Evolutionary conservation across 176 grass and related monocot species (phyloP).

Genomic region (Musa troglodytarum): DNA sequence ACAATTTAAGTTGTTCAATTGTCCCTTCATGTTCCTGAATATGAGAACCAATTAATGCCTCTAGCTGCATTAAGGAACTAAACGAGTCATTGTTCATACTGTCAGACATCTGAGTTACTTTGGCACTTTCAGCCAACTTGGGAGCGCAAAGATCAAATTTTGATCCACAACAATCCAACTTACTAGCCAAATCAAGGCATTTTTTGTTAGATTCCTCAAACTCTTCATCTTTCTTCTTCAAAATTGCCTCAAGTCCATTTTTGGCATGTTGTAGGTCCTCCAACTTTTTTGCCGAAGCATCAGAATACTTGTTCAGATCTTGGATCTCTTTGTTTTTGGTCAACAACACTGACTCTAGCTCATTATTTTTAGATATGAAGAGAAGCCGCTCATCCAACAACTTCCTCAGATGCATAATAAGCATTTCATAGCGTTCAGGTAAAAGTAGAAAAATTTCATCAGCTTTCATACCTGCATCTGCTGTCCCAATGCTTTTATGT

Average conservation of each 20-base stretch:
- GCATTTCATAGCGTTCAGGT: slow-evolving; percentile 39
- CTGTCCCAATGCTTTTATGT: slow-evolving; percentile 30
- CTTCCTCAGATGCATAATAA: slow-evolving; percentile 47
- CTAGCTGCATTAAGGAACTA: slow-evolving; percentile 49
- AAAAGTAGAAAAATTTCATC: slow-evolving; percentile 38
- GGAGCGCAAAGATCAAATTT: slow-evolving; percentile 16
- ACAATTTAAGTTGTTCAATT: slow-evolving; percentile 46
- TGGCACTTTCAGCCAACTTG: slow-evolving; percentile 15
- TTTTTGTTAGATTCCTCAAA: slow-evolving; percentile 47
- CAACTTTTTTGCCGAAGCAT: slow-evolving; percentile 49
- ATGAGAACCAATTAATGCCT: slow-evolving; percentile 48
- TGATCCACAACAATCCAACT: slow-evolving; percentile 28
- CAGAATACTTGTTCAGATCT: slow-evolving; percentile 55
- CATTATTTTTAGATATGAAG: slow-evolving; percentile 38
- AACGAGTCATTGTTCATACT: slow-evolving; percentile 42
- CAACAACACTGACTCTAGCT: slow-evolving; percentile 47
- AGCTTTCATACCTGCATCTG: slow-evolving; percentile 22
- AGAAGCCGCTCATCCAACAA: slow-evolving; percentile 38
- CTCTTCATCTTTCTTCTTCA: slow-evolving; percentile 33
- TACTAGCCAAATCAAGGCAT: slow-evolving; percentile 57
- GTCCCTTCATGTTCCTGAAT: slow-evolving; percentile 56
- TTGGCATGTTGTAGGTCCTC: slow-evolving; percentile 50
- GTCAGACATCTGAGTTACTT: slow-evolving; percentile 19
- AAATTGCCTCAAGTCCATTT: slow-evolving; percentile 49
- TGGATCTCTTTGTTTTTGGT: slow-evolving; percentile 69